A percentile compares a stretch with the other conserved stretches of the same genome.
Evolutionary conservation across 2,329 filamentous ascomycete genomes (phyloP).

Genomic region (Scolecobasidium constrictum): DNA sequence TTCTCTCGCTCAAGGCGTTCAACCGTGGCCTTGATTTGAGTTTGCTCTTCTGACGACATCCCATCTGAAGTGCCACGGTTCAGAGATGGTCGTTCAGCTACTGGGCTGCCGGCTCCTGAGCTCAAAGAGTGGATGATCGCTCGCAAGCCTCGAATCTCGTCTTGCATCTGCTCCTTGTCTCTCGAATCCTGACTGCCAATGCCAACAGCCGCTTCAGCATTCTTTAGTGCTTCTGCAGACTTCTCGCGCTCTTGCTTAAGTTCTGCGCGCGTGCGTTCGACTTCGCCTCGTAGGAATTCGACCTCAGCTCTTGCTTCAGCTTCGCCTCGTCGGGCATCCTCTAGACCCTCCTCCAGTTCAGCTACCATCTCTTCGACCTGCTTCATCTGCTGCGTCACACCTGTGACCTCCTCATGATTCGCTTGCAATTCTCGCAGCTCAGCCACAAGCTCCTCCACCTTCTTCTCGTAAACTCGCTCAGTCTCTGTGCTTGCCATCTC

Average conservation of each 20-base stretch:
- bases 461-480: constrained; percentile 88
- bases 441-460: constrained; percentile 73
- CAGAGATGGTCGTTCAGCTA: constrained; percentile 18
- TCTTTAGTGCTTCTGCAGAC: constrained; percentile 50
- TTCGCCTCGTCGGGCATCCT: constrained; percentile 87
- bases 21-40: constrained; percentile 46
- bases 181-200: constrained; percentile 38
- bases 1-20: constrained; percentile 74
- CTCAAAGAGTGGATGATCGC: constrained; percentile 96
- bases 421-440: constrained; percentile 77
- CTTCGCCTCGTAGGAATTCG: constrained; percentile 88
- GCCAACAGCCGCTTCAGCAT: constrained; percentile 34
- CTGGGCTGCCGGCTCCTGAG: constrained; percentile 46
- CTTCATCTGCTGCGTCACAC: constrained; percentile 82
- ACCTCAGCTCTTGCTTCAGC: constrained; percentile 93
- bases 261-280: constrained; percentile 82
- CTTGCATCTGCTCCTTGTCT: constrained; percentile 87
- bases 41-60: constrained; percentile 33
- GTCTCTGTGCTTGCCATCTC: constrained; percentile 95
- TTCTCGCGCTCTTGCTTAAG: constrained; percentile 82
- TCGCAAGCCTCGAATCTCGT: constrained; percentile 93
- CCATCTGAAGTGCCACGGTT: constrained; percentile 16
- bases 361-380: constrained; percentile 93
- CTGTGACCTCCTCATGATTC: constrained; percentile 78
- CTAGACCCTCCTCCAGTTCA: constrained; percentile 90